Percentiles rank a stretch among this genome's conserved stretches.
phyloP scores from a whole-genome alignment of 1,284 basidiomycete genomes.

The Rhodotorula sp. region DNA sequence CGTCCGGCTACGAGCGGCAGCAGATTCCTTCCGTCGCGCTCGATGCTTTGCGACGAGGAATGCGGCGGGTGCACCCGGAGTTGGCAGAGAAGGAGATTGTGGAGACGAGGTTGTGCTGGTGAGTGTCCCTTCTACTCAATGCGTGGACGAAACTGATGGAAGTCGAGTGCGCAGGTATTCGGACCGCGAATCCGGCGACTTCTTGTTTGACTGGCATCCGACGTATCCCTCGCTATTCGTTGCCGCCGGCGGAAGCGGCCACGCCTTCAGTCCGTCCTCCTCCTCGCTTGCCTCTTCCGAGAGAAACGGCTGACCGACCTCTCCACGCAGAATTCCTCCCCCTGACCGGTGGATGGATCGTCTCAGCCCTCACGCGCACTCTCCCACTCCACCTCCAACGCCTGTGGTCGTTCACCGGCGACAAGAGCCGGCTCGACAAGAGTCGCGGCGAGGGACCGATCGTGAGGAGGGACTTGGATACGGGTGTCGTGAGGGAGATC shows the following conservation, averaged over 20 bases:
- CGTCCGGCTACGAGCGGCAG: constrained; percentile 26
- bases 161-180: constrained; percentile 7
- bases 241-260: constrained; percentile 29
- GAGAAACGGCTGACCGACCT: neutral
- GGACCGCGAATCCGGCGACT: constrained; percentile 32
- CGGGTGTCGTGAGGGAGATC: neutral
- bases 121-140: neutral
- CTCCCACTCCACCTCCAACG: neutral
- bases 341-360: constrained; percentile 16
- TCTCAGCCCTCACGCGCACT: neutral
- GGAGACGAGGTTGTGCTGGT: constrained; percentile 36
- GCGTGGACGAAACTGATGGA: neutral
- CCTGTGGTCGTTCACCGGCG: constrained; percentile 24
- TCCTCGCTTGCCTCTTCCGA: neutral
- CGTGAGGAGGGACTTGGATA: constrained; percentile 14
- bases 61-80: constrained; percentile 24
- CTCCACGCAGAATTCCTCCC: constrained; percentile 22
- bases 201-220: constrained; percentile 36
- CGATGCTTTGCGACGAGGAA: neutral
- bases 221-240: constrained; percentile 20
- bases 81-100: constrained; percentile 13
- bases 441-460: constrained; percentile 25
- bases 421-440: constrained; percentile 27
- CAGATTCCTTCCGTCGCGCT: constrained; percentile 20
- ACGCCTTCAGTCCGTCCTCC: constrained; percentile 21